These are phyloP conservation scores for Primulina tabacum DNA, from an alignment of 257 asterid genomes.

Conservation along the genomic window DNA sequence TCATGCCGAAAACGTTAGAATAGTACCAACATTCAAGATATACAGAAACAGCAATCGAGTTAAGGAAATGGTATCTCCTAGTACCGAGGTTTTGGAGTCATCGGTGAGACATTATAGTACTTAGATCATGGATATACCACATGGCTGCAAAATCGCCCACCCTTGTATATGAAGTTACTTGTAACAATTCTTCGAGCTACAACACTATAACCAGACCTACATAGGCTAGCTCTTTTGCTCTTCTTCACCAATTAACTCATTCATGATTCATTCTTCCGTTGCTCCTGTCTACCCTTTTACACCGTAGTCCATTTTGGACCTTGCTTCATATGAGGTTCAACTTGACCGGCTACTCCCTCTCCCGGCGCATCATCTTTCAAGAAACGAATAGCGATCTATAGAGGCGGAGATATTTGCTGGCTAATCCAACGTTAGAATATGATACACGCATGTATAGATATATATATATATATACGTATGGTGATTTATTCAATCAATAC, in stretches of 20 bases:
- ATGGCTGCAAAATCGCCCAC: conserved; percentile 13
- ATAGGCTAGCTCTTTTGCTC: conserved; percentile 43
- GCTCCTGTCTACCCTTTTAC: conserved; percentile 19
- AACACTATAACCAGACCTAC: conserved; percentile 45
- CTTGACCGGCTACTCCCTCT: conserved; percentile 25
- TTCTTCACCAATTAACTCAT: conserved; percentile 59
- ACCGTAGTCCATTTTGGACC: conserved; percentile 8
- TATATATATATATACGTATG: conserved; percentile 50
- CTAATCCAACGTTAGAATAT: conserved; percentile 36
- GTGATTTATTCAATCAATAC: conserved; percentile 43
- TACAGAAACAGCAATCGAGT: conserved; percentile 58
- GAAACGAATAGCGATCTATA: conserved; percentile 36
- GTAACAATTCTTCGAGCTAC: conserved; percentile 20
- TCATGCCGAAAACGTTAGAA: conserved; percentile 63
- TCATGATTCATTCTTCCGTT: conserved; percentile 36
- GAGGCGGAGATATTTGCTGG: conserved; percentile 30
- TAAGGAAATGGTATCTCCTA: conserved; percentile 82
- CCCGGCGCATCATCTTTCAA: conserved; percentile 25
- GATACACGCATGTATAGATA: conserved; percentile 35
- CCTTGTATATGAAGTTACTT: conserved; percentile 11
- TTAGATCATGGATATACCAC: conserved; percentile 27
- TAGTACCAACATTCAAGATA: conserved; percentile 76
- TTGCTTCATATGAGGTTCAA: conserved; percentile 25
- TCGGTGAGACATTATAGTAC: conserved; percentile 75
- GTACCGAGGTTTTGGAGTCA: conserved; percentile 75